Percentiles rank a stretch among this genome's conserved stretches.
Evolutionary conservation across 192 early-diverging fungal genomes (phyloP).

Genomic region (Obelidium mucronatum): DNA sequence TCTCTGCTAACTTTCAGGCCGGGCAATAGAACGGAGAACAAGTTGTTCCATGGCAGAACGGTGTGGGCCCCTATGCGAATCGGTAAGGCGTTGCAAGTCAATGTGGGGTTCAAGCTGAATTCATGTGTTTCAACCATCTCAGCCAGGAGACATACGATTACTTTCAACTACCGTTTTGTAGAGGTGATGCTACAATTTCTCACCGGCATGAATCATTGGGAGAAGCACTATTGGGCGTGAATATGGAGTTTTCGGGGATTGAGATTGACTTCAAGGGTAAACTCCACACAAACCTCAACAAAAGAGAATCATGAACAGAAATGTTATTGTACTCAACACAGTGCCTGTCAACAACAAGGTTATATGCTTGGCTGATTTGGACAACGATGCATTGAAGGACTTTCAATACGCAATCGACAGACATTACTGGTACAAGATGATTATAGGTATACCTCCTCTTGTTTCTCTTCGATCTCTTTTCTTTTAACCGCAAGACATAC

Average conservation of each 20-base stretch:
- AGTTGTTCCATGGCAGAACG: conserved; percentile 49
- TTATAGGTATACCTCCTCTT: conserved; percentile 39
- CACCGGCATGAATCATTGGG: conserved; percentile 80
- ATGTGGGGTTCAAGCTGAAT: neutral
- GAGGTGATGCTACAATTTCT: conserved; percentile 60
- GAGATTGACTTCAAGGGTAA: conserved; percentile 69
- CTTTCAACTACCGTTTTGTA: conserved; percentile 76
- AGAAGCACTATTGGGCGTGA: conserved; percentile 80
- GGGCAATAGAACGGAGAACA: conserved; percentile 57
- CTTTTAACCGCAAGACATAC: too few species aligned
- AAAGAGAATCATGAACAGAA: too few species aligned
- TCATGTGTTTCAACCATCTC: too few species aligned
- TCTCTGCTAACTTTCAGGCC: neutral
- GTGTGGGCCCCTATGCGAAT: conserved; percentile 54
- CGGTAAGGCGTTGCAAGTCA: neutral
- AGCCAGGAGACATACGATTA: conserved; percentile 80
- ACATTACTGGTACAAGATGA: conserved; percentile 72
- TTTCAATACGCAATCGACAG: conserved; percentile 71
- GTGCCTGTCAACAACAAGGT: conserved; percentile 36
- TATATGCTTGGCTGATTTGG: conserved; percentile 60
- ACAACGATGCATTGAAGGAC: conserved; percentile 53
- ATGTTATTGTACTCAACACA: neutral
- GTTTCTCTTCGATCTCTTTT: conserved; percentile 3
- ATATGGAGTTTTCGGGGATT: conserved; percentile 75
- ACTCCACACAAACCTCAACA: conserved; percentile 10